Evolutionary conservation across 2,329 filamentous ascomycete genomes (phyloP).

Genomic region (Diaporthe longicolla): DNA sequence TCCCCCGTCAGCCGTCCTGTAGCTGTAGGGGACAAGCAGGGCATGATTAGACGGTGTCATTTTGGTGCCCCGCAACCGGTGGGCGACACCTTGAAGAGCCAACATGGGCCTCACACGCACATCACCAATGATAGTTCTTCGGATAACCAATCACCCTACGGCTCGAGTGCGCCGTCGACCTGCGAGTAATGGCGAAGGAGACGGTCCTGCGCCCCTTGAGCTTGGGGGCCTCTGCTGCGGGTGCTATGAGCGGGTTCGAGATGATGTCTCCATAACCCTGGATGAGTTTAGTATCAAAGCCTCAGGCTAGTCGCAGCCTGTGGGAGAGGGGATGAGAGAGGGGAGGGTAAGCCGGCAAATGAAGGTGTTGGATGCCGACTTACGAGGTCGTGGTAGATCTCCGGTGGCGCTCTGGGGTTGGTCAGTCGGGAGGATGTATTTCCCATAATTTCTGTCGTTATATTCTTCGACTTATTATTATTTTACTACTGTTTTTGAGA

Average conservation of each 20-base stretch:
- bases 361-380: neutral
- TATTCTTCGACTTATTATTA: too few relatives aligned
- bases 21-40: neutral
- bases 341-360: too few relatives aligned
- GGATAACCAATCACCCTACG: conserved; percentile 24
- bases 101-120: neutral
- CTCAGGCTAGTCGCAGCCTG: too few relatives aligned
- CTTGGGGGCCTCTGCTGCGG: neutral
- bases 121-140: conserved; percentile 24
- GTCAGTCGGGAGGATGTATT: conserved; percentile 9
- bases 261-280: conserved; percentile 18
- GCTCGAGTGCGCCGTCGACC: neutral
- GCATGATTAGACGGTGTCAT: neutral
- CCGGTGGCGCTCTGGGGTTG: neutral
- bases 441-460: neutral
- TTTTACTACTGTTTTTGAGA: neutral
- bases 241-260: neutral
- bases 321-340: too few relatives aligned
- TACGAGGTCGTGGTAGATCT: conserved; percentile 24
- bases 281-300: neutral
- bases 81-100: neutral
- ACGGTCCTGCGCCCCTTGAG: neutral
- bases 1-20: neutral
- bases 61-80: neutral
- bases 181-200: neutral